Evolutionary conservation across 2,329 filamentous ascomycete genomes (phyloP).

Genomic region (Alternaria ethzedia): DNA sequence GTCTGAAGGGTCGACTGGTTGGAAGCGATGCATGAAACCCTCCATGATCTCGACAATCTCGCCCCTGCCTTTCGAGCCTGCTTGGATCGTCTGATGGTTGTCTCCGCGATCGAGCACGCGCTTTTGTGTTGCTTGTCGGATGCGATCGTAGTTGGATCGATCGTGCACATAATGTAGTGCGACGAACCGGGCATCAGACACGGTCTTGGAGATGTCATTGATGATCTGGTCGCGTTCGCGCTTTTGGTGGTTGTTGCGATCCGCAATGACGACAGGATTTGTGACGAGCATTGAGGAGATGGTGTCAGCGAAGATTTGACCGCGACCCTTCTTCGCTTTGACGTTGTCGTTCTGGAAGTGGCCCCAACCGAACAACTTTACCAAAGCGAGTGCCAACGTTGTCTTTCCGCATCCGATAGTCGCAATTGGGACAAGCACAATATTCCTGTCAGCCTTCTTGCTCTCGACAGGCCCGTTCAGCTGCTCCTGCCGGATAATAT

Average conservation of each 20-base stretch:
- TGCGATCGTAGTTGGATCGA: slow-evolving; percentile 67
- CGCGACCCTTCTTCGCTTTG: slow-evolving; percentile 73
- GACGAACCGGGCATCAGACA: slow-evolving; percentile 73
- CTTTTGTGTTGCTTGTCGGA: slow-evolving; percentile 75
- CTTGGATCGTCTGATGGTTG: slow-evolving; percentile 97
- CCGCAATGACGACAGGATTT: slow-evolving; percentile 79
- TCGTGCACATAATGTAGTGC: slow-evolving; percentile 90
- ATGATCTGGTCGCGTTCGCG: slow-evolving; percentile 90
- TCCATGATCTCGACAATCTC: slow-evolving; percentile 95
- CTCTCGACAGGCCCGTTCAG: slow-evolving; percentile 59
- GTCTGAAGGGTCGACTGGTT: slow-evolving; percentile 70
- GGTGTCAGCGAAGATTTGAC: slow-evolving; percentile 76
- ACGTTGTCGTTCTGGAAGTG: slow-evolving; percentile 98
- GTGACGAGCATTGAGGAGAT: slow-evolving; percentile 69
- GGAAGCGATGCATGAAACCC: slow-evolving; percentile 85
- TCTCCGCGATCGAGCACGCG: slow-evolving; percentile 87
- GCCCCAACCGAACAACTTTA: slow-evolving; percentile 86
- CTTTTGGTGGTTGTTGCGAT: slow-evolving; percentile 90
- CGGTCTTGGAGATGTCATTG: slow-evolving; percentile 70
- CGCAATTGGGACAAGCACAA: slow-evolving; percentile 88
- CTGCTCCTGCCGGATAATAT: slow-evolving; percentile 80
- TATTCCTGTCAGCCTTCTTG: slow-evolving; percentile 66
- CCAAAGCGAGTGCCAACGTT: slow-evolving; percentile 81
- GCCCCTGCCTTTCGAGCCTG: slow-evolving; percentile 69
- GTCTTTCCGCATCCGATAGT: slow-evolving; percentile 98